A percentile compares a stretch with the other conserved stretches of the same genome.
Conservation (phyloP, 805 yeast genomes). For the Candida hispaniensis region DNA sequence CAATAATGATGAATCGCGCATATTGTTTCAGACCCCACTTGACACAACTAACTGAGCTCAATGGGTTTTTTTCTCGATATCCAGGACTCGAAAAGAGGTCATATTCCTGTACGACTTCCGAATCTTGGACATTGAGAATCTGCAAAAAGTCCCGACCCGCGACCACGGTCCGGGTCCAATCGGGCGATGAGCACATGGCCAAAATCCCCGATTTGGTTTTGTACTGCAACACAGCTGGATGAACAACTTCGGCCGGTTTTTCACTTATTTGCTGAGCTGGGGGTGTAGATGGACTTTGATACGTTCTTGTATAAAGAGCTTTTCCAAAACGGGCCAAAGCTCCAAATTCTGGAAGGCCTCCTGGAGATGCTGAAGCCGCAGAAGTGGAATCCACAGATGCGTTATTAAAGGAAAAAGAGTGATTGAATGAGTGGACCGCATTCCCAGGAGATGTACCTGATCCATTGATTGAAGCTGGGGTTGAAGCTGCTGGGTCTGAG, state of each 20-base stretch:
- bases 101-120: constrained; percentile 6
- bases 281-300: neutral
- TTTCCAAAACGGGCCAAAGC: constrained; percentile 23
- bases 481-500: no score
- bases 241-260: neutral
- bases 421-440: no score
- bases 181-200: constrained; percentile 26
- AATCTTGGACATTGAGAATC: constrained; percentile 10
- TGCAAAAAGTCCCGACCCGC: constrained; percentile 24
- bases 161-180: constrained; percentile 22
- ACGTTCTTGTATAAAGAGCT: constrained; percentile 21
- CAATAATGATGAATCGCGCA: constrained; percentile 22
- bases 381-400: no score
- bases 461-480: no score
- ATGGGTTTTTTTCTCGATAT: constrained; percentile 22
- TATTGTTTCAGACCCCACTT: constrained; percentile 27
- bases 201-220: constrained; percentile 22
- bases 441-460: no score
- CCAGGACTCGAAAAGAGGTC: constrained; percentile 19
- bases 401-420: no score
- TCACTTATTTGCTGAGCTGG: no score
- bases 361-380: no score
- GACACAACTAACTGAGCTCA: constrained; percentile 26
- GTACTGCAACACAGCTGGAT: constrained; percentile 2
- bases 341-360: no score